Conservation (phyloP, 2,329 filamentous ascomycete genomes). For the Scedosporium apiospermum region DNA sequence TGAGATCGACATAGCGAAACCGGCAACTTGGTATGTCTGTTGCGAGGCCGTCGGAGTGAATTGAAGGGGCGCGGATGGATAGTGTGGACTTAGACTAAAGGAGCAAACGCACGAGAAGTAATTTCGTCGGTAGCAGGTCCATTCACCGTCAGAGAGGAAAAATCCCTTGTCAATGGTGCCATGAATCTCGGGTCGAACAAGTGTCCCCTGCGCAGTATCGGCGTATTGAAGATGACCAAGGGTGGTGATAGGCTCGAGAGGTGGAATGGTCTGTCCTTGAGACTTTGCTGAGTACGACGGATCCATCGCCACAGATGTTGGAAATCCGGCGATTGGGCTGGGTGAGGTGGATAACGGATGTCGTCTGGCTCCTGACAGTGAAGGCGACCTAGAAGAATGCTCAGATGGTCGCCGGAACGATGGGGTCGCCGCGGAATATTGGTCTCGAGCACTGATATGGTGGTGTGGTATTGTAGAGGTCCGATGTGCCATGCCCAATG, state of each 20-base stretch:
- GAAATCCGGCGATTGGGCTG: constrained; percentile 36
- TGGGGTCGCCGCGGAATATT: constrained; percentile 42
- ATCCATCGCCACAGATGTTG: constrained; percentile 41
- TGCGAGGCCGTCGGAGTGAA: constrained; percentile 40
- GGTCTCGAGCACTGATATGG: constrained; percentile 40
- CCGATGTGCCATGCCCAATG: constrained; percentile 50
- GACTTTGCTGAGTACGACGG: constrained; percentile 24
- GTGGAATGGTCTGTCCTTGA: constrained; percentile 39
- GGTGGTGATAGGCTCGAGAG: constrained; percentile 38
- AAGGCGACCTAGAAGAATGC: constrained; percentile 40
- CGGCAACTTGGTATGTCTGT: constrained; percentile 55
- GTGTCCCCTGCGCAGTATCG: constrained; percentile 31
- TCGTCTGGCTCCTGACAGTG: constrained; percentile 37
- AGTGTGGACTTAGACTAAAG: constrained; percentile 56
- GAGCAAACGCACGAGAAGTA: constrained; percentile 83
- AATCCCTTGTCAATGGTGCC: constrained; percentile 85
- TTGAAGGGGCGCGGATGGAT: constrained; percentile 35
- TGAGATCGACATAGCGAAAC: constrained; percentile 76
- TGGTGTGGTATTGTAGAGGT: constrained; percentile 41
- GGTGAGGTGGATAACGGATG: constrained; percentile 44
- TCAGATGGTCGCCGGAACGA: constrained; percentile 39
- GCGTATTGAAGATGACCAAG: constrained; percentile 54
- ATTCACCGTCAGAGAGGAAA: constrained; percentile 70
- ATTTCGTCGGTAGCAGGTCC: constrained; percentile 88
- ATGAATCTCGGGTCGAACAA: constrained; percentile 62